Evolutionary conservation across 805 yeast species (phyloP).

Genomic region (Nakazawaea ernobii): DNA sequence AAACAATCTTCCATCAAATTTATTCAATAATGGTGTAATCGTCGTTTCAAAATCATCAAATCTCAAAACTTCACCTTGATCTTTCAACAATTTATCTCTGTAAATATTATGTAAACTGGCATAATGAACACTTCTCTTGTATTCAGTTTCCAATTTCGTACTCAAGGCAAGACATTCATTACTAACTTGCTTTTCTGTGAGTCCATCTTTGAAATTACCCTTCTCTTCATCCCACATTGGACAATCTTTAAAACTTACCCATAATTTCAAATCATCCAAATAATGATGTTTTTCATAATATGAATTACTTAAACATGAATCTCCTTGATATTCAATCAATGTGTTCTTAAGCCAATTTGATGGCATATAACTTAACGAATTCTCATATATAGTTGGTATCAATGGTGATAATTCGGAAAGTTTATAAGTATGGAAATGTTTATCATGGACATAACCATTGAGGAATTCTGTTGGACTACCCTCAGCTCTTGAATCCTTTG

Average conservation of each 20-base stretch:
- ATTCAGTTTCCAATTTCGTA: conserved; percentile 2
- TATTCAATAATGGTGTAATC: conserved; percentile 7
- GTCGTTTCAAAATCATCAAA: conserved; percentile 1
- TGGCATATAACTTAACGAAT: conserved; percentile 9
- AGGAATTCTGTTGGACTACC: conserved; percentile 6
- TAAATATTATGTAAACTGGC: conserved; percentile 6
- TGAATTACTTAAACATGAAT: conserved; percentile 3
- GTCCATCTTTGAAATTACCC: conserved; percentile 6
- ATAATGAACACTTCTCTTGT: conserved; percentile 7
- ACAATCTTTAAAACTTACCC: conserved; percentile 8
- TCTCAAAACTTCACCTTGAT: conserved; percentile 7
- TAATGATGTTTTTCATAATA: conserved; percentile 6
- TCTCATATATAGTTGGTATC: conserved; percentile 35
- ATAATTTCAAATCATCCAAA: conserved; percentile 7
- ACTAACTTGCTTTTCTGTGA: conserved; percentile 1
- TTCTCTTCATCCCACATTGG: conserved; percentile 9
- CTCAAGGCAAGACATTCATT: conserved; percentile 3
- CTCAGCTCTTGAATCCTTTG: conserved; percentile 7
- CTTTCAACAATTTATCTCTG: conserved; percentile 7
- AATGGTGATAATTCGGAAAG: conserved; percentile 40
- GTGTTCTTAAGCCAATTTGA: conserved; percentile 10
- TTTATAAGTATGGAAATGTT: conserved; percentile 11
- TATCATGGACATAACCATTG: conserved; percentile 7
- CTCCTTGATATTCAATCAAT: conserved; percentile 9
- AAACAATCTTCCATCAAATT: conserved; percentile 9